Percentiles rank a stretch among this genome's conserved stretches.
Evolutionary conservation across 352 stramenopile genomes (phyloP).

Genomic region (Blastocystis sp.): DNA sequence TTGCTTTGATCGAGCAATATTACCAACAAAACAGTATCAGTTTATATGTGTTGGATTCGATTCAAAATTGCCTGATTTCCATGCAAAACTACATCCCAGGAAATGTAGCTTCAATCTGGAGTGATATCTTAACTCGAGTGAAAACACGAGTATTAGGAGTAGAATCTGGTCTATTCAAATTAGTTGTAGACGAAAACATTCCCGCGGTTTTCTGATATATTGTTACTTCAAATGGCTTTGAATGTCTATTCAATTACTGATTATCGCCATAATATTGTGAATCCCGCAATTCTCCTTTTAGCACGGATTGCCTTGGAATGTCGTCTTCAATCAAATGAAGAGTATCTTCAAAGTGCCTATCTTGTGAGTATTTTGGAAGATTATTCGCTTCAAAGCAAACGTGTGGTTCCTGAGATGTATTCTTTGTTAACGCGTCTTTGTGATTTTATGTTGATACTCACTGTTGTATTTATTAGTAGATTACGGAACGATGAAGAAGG

Average conservation of each 20-base stretch:
- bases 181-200: neutral
- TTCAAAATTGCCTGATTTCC: neutral
- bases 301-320: neutral
- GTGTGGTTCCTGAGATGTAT: constrained; percentile 15
- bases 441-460: neutral
- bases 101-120: constrained; percentile 23
- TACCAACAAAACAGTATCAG: neutral
- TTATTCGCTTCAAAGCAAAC: neutral
- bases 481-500: neutral
- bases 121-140: constrained; percentile 1
- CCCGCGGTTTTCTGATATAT: constrained; percentile 28
- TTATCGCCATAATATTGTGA: constrained; percentile 34
- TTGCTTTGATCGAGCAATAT: constrained; percentile 5
- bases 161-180: neutral
- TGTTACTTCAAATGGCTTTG: constrained; percentile 11
- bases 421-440: neutral
- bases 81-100: constrained; percentile 4
- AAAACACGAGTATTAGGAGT: neutral
- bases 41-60: constrained; percentile 45
- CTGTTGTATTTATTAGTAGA: neutral
- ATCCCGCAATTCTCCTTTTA: constrained; percentile 4
- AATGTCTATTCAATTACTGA: constrained; percentile 22
- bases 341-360: neutral
- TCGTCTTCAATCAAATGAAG: too few species aligned
- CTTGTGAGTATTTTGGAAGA: neutral